Percentiles rank a stretch among this genome's conserved stretches.
Conservation (phyloP, 2,329 filamentous ascomycete species). For the Monilinia polystroma region DNA sequence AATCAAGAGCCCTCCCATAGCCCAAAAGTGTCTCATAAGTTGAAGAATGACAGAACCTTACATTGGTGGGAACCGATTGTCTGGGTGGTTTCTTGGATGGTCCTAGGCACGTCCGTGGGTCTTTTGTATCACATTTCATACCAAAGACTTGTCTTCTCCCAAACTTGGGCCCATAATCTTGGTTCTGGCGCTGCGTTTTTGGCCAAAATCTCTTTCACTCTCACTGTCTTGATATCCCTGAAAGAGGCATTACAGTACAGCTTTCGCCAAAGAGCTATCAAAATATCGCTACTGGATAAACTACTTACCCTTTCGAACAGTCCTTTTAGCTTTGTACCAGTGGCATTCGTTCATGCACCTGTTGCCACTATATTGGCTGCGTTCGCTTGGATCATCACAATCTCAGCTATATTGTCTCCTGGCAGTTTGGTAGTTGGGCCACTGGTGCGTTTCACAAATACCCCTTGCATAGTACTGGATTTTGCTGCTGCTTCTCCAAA, state of each 20-base stretch:
- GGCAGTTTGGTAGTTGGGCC: neutral
- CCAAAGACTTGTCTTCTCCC: neutral
- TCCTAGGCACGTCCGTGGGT: neutral
- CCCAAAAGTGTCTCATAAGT: neutral
- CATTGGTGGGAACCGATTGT: neutral
- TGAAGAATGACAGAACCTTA: neutral
- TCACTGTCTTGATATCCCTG: neutral
- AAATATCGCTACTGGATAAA: slow-evolving; percentile 8
- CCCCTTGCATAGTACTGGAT: neutral
- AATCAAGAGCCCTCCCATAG: neutral
- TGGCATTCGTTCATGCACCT: neutral
- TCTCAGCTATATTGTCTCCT: slow-evolving; percentile 10
- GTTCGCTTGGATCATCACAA: slow-evolving; percentile 5
- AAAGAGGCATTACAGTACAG: slow-evolving; percentile 12
- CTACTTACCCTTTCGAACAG: slow-evolving; percentile 1
- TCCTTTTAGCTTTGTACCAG: neutral
- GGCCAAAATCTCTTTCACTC: slow-evolving; percentile 4
- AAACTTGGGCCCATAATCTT: slow-evolving; percentile 2
- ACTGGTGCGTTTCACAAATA: neutral
- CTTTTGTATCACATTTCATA: slow-evolving; percentile 5
- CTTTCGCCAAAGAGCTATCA: neutral
- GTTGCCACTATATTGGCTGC: neutral
- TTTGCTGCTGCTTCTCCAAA: slow-evolving; percentile 1
- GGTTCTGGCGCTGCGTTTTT: slow-evolving; percentile 4
- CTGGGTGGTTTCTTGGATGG: neutral